Base-by-base conservation (phyloP, 1,139 yeast genomes). In the Scheffersomyces lignicola region DNA sequence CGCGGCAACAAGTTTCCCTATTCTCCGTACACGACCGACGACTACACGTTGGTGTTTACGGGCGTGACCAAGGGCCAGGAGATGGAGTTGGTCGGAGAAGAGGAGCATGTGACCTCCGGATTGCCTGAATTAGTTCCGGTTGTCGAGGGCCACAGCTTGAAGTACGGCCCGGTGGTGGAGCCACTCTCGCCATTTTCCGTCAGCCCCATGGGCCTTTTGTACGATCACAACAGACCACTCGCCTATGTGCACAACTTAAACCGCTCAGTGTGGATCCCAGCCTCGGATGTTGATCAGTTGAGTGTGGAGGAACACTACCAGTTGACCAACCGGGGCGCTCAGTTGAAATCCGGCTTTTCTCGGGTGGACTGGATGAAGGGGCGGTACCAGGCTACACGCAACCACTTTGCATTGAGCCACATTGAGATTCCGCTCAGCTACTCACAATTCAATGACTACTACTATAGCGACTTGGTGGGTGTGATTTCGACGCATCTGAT, bases 391-490 rank as follows among this genome's bases (percentile, higher is more conserved):
- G 54, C 60, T 26, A 50, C 56, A 35, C 61, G 65, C 45, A 62
- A 76, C 39, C 73, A 66, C 52, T 71, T 73, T 54, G 73, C 73
- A 1, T 60, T 76, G 33, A 63, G 82, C 15, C 78, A 76, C 24
- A 54, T 88, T 43, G 82, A 78, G 43, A 66, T 86, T 43, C 72
- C 73, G 5, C 48, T 76, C 24, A 58, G 60, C 15, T 45, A 48
- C 11, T 69, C 67, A 35, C 62, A 77, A 6, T 70, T 73, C 32
- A 85, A 82, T 37, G 80, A 82, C 34, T 65, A 73, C 46, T 92
- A 86, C 65, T 87, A 69, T 55, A 82, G 88, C 15, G 98, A 92
- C 59, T 76, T 84, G 48, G 96, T 92, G 18, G 98, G 98, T 17
- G 86, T 87, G 62, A 96, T 92, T n/a, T 82, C 96, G 7, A 86